These are phyloP conservation scores for Zasmidium citrigriseum DNA, from an alignment of 2,329 filamentous ascomycete species.

Conservation along the genomic window DNA sequence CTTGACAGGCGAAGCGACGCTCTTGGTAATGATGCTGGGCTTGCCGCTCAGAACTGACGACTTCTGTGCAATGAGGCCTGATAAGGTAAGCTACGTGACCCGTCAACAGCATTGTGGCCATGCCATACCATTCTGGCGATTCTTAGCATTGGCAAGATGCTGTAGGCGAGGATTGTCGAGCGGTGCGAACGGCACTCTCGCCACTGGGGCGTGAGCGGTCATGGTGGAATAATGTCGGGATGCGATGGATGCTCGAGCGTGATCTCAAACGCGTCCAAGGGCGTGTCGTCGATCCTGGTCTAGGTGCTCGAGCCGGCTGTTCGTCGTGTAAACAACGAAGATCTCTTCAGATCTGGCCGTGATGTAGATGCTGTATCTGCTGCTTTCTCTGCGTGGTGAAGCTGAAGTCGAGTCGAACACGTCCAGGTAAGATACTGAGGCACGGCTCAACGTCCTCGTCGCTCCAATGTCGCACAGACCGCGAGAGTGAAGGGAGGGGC, in stretches of 20 bases:
- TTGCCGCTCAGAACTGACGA: slow-evolving; percentile 27
- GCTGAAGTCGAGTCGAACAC: neutral
- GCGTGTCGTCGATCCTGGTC: slow-evolving; percentile 1
- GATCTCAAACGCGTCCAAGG: slow-evolving; percentile 8
- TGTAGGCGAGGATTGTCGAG: slow-evolving; percentile 70
- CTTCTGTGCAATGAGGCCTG: slow-evolving; percentile 24
- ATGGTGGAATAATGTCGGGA: slow-evolving; percentile 18
- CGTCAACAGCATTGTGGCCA: neutral
- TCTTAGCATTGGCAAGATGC: slow-evolving; percentile 73
- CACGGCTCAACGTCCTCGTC: neutral
- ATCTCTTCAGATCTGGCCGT: neutral
- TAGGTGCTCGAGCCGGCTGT: slow-evolving; percentile 7
- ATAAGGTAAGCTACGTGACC: slow-evolving; percentile 8
- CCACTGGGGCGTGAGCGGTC: slow-evolving; percentile 35
- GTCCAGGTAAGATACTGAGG: neutral
- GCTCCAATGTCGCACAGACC: slow-evolving; percentile 1
- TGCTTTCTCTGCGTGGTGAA: neutral
- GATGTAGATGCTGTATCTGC: neutral
- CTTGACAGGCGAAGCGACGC: slow-evolving; percentile 18
- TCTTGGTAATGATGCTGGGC: slow-evolving; percentile 20
- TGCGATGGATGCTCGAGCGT: slow-evolving; percentile 1
- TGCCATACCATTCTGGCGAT: slow-evolving; percentile 65
- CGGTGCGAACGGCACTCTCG: slow-evolving; percentile 73
- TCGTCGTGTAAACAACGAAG: neutral
- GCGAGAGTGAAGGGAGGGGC: slow-evolving; percentile 4